Percentiles rank a stretch among this genome's conserved stretches.
Conservation (phyloP, 345 rosid species). For the Euphorbia tirucalli region DNA sequence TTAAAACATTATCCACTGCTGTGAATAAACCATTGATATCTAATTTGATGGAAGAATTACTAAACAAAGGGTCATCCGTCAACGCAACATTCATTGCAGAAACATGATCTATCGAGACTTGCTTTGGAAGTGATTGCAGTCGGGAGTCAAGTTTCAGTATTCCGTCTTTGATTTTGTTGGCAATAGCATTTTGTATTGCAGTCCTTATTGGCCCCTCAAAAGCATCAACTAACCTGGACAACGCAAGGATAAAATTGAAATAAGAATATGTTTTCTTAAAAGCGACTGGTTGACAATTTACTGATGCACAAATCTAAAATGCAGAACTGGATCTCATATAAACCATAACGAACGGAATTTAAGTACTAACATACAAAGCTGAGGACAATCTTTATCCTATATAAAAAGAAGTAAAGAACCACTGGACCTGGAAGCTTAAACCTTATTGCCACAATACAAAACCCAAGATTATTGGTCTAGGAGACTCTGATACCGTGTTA, state of each 20-base stretch:
- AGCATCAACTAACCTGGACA: conserved; percentile 56
- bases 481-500: too few relatives aligned
- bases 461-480: too few relatives aligned
- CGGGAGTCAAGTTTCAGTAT: conserved; percentile 52
- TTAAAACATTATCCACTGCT: conserved; percentile 24
- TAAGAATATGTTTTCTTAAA: neutral
- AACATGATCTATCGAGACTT: conserved; percentile 37
- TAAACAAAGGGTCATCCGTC: conserved; percentile 42
- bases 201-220: conserved; percentile 52
- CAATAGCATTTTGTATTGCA: conserved; percentile 48
- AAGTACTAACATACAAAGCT: too few relatives aligned
- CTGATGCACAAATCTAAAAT: neutral
- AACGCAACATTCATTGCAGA: conserved; percentile 66
- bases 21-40: conserved; percentile 51
- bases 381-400: neutral
- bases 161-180: conserved; percentile 49
- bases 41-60: conserved; percentile 50
- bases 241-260: neutral
- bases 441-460: too few relatives aligned
- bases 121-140: conserved; percentile 66
- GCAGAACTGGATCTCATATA: neutral
- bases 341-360: neutral
- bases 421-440: too few relatives aligned
- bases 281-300: neutral
- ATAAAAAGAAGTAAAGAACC: too few relatives aligned